Conservation (phyloP, 768 basidiomycete genomes). For the Phlebiopsis flavidoalba region DNA sequence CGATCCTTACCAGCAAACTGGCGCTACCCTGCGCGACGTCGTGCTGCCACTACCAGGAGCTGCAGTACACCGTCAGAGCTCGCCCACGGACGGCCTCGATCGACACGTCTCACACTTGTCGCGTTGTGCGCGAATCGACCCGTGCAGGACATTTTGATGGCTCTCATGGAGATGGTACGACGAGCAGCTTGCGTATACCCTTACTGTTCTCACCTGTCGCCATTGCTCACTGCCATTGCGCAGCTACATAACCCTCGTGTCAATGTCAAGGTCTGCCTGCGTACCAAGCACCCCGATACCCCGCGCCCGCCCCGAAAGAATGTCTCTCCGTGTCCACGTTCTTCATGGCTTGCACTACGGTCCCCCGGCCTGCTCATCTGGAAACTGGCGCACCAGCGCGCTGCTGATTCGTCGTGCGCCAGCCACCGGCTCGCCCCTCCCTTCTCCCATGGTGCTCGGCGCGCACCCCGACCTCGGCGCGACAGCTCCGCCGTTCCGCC, state of each 20-base stretch:
- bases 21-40: constrained; percentile 12
- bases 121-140: constrained; percentile 49
- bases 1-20: constrained; percentile 15
- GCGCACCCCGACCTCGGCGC: neutral
- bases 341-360: constrained; percentile 30
- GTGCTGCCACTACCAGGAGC: constrained; percentile 18
- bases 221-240: neutral
- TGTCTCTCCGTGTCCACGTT: constrained; percentile 30
- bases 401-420: constrained; percentile 39
- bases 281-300: constrained; percentile 43
- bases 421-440: neutral
- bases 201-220: neutral
- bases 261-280: constrained; percentile 34
- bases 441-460: too few relatives aligned
- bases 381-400: constrained; percentile 48
- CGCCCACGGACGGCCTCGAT: constrained; percentile 24
- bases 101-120: too few relatives aligned
- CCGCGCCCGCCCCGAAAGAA: constrained; percentile 30
- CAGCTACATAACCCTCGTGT: neutral
- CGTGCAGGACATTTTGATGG: constrained; percentile 56
- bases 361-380: constrained; percentile 37
- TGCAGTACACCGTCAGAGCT: constrained; percentile 30
- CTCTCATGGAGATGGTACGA: constrained; percentile 32
- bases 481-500: constrained; percentile 29
- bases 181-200: constrained; percentile 13